Evolutionary conservation across 805 yeast species (phyloP), one percentile per base, ranked within the genome.

Genomic region (Candida suzukii): DNA sequence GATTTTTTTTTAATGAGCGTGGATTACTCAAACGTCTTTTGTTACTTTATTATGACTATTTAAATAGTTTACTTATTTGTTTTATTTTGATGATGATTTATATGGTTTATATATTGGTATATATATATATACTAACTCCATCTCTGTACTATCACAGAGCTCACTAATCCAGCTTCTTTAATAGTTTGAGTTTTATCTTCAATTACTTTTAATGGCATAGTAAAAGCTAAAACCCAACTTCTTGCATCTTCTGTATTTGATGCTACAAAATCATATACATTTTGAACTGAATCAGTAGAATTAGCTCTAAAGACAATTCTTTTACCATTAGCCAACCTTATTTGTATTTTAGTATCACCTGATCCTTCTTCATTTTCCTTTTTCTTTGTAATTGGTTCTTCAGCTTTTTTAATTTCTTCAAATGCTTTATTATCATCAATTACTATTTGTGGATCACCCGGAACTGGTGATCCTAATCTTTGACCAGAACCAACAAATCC

Each of bases 141-240:
- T 65, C 93, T 80, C 62, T 88, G 97, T 16, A 90, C 87, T 25
- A 90, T 80, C n/a, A 87, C 96, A 2, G 97, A 76, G 50, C 86
- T 86, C 39, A 74, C 73, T 47, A 88, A 68, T 27, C 87, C 87
- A 4, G 95, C 93, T 24, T 80, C 88, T 42, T 73, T 75, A 38
- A 91, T 76, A 2, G 83, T 73, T 30, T 70, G 56, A 11, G 64
- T 66, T 35, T 69, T 64, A 43, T 83, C 78, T 38, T 73, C 78
- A 32, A 91, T 74, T 22, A 82, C 78, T 57, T 77, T 75, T 24
- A 84, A 80, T 10, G 98, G 98, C 66, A 87, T 87, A 0, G 95
- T 78, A 47, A 84, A 78, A 41, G 84, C 84, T 46, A 90, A 70
- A 4, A 74, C 70, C 62, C 85, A 90, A 5, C 67, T 60, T 55